Evolutionary conservation across 208 protist species (phyloP).

Genomic region (Trypanosoma lewisi): DNA sequence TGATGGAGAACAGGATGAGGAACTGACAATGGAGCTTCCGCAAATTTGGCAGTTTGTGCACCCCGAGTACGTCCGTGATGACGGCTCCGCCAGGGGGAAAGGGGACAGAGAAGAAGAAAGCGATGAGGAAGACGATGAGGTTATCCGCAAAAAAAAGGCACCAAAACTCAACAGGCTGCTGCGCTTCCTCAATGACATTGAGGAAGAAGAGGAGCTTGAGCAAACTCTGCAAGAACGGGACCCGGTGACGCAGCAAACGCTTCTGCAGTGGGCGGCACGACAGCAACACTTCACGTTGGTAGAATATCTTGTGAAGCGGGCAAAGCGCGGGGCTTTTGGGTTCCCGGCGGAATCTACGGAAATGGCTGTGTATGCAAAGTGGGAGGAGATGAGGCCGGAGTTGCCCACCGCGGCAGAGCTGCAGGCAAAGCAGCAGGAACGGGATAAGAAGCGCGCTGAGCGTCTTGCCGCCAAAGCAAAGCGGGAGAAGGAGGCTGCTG

Average conservation of each 20-base stretch:
- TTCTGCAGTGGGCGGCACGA: slow-evolving; percentile 87
- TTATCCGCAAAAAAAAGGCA: slow-evolving; percentile 56
- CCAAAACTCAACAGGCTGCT: slow-evolving; percentile 73
- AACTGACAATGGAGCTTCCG: slow-evolving; percentile 55
- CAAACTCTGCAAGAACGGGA: slow-evolving; percentile 66
- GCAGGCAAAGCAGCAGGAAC: slow-evolving; percentile 63
- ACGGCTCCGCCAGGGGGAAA: slow-evolving; percentile 15
- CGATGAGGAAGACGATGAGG: slow-evolving; percentile 36
- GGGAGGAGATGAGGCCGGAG: slow-evolving; percentile 85
- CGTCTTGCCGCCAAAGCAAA: slow-evolving; percentile 38
- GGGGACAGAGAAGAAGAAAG: slow-evolving; percentile 41
- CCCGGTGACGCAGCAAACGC: slow-evolving; percentile 81
- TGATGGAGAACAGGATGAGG: slow-evolving; percentile 33
- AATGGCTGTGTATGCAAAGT: slow-evolving; percentile 75
- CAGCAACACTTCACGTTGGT: slow-evolving; percentile 78
- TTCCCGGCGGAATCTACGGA: slow-evolving; percentile 70
- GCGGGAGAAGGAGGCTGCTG: slow-evolving; percentile 22
- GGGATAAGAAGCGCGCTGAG: slow-evolving; percentile 63
- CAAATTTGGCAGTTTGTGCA: slow-evolving; percentile 82
- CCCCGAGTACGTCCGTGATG: slow-evolving; percentile 33
- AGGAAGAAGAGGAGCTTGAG: slow-evolving; percentile 84
- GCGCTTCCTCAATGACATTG: slow-evolving; percentile 78
- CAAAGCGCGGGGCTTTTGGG: slow-evolving; percentile 73
- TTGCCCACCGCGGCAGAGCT: slow-evolving; percentile 69
- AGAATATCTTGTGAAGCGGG: slow-evolving; percentile 85